Evolutionary conservation across 768 basidiomycete genomes (phyloP), one percentile per base, ranked within the genome.

Genomic region (Psilocybe azurescens): DNA sequence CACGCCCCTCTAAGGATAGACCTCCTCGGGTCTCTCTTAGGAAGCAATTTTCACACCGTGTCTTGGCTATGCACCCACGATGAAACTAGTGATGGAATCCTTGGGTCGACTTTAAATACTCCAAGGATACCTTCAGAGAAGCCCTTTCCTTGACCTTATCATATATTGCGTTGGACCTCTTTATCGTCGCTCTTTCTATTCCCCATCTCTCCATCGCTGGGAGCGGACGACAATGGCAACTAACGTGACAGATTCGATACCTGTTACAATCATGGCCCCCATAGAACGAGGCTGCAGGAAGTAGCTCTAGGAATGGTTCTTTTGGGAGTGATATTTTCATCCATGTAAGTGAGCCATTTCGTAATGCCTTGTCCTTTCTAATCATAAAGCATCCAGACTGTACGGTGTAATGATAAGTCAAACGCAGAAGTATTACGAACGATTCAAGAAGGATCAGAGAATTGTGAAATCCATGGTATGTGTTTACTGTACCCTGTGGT

Each of bases 251-350:
- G 47, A 48, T 18, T 20, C 60, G 16, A 49, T 30, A 32, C 18
- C 47, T 29, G 38, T 30, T 18, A 41, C 48, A 10, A 18, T 46
- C 13, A 36, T 29, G 32, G 16, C 48, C 3, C 47, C 13, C 41
- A 52, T 14, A 70, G 72, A 53, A 68, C 63, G 11, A 61, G 62
- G 41, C 55, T 54, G 50, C 62, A 68, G 38, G 71, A 72, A 56
- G 63, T 76, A n/a, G 68, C 70, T 6, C 60, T 74, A 18, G 75
- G 75, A 55, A 76, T 76, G 75, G 71, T 73, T 14, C 58, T 76
- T n/a, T 65, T 76, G 38, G 75, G 75, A 10, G 60, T 74, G 46
- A 67, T 73, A 41, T 72, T 73, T 29, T 75, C 75, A 38, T 75
- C 75, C 1, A 67, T 74, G 75, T 75, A 32, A 41, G 70, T 63